Conservation (phyloP, 768 basidiomycete species). For the Lentinula sp. region DNA sequence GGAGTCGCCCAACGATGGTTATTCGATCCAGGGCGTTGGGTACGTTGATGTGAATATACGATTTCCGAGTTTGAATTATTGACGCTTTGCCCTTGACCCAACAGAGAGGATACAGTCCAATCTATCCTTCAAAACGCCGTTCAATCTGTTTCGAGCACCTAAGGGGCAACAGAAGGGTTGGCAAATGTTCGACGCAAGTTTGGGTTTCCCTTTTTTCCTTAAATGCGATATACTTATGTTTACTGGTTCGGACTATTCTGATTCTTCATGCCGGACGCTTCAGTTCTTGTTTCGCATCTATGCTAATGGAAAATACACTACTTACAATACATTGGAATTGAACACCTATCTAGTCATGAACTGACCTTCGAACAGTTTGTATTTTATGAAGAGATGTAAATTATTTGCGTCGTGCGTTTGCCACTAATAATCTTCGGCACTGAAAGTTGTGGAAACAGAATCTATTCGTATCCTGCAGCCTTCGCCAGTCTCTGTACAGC, state of each 20-base stretch:
- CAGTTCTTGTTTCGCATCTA: neutral
- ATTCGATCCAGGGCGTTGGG: constrained; percentile 36
- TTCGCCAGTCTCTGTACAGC: neutral
- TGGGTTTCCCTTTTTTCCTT: neutral
- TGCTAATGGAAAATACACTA: neutral
- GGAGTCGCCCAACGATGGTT: constrained; percentile 63
- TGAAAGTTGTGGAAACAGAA: no score
- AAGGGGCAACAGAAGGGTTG: neutral
- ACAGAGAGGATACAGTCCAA: constrained; percentile 24
- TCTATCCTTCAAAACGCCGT: constrained; percentile 22
- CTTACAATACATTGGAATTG: neutral
- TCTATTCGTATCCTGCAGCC: neutral
- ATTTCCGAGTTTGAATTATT: neutral
- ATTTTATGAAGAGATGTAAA: neutral
- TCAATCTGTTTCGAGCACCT: constrained; percentile 28
- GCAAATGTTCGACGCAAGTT: neutral
- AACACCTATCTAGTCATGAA: neutral
- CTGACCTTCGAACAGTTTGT: neutral
- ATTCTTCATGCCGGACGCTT: neutral
- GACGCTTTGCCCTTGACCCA: neutral
- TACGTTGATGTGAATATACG: constrained; percentile 15
- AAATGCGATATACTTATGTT: neutral
- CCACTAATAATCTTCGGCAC: no score
- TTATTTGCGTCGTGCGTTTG: neutral
- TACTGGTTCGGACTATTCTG: neutral